A percentile compares a stretch with the other conserved stretches of the same genome.
Evolutionary conservation across 2,329 filamentous ascomycete genomes (phyloP).

Genomic region (Sphaerulina vaccinii): DNA sequence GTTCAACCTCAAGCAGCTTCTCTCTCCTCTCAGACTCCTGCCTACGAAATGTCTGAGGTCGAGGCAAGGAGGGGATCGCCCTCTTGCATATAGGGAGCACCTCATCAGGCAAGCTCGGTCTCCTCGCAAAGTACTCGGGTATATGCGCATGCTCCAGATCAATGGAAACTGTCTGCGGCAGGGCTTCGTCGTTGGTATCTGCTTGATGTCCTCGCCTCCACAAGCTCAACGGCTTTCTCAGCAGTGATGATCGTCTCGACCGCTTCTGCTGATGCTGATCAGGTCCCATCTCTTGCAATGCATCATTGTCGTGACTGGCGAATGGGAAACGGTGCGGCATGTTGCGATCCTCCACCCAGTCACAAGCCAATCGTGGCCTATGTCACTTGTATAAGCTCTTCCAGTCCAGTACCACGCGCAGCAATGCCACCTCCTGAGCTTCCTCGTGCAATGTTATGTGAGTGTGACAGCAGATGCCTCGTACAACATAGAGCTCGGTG

Average conservation of each 20-base stretch:
- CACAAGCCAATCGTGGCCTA: constrained; percentile 1
- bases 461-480: constrained; percentile 5
- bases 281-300: constrained; percentile 27
- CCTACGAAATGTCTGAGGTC: constrained; percentile 75
- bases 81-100: constrained; percentile 30
- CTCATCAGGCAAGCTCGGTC: constrained; percentile 28
- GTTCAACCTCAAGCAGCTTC: constrained; percentile 65
- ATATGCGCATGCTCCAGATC: constrained; percentile 32
- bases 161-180: constrained; percentile 26
- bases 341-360: constrained; percentile 15
- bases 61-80: constrained; percentile 69
- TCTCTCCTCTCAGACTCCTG: constrained; percentile 78
- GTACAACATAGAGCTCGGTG: constrained; percentile 16
- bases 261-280: constrained; percentile 26
- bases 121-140: constrained; percentile 21
- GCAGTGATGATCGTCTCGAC: constrained; percentile 22
- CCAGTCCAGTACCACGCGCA: not conserved
- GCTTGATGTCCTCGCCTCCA: constrained; percentile 33
- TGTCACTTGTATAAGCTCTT: constrained; percentile 16
- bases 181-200: constrained; percentile 10
- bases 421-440: not conserved
- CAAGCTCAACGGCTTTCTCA: constrained; percentile 26
- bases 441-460: constrained; percentile 8
- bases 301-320: constrained; percentile 24
- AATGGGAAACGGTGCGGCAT: constrained; percentile 38